Percentiles rank a stretch among this genome's conserved stretches.
Conservation (phyloP, 176 grass and related monocot species). For the Rhynchospora pubera region DNA sequence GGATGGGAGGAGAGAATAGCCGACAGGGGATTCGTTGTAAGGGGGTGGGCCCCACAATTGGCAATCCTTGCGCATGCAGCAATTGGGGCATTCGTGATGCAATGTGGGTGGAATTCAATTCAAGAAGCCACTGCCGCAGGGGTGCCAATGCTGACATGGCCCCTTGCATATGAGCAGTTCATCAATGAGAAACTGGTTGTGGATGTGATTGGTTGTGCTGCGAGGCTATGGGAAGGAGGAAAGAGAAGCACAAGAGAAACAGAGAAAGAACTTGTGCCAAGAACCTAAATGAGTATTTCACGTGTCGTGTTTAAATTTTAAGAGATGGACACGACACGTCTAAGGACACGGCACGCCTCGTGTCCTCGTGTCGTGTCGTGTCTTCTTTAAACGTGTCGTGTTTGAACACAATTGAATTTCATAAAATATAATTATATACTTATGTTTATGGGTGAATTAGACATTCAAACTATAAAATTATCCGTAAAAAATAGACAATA, state of each 20-base stretch:
- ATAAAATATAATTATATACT: too few species aligned
- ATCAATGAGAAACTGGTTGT: slow-evolving; percentile 54
- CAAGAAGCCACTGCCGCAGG: slow-evolving; percentile 48
- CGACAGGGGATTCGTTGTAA: slow-evolving; percentile 33
- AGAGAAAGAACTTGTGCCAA: neutral
- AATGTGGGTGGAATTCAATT: slow-evolving; percentile 67
- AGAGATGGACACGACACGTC: too few species aligned
- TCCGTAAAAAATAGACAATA: too few species aligned
- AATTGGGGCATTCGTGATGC: slow-evolving; percentile 49
- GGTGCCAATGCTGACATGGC: slow-evolving; percentile 70
- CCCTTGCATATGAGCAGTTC: slow-evolving; percentile 64
- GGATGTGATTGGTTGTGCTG: too few species aligned
- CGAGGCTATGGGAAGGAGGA: slow-evolving; percentile 45
- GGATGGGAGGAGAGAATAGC: slow-evolving; percentile 50
- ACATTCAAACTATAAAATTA: too few species aligned
- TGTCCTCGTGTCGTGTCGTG: too few species aligned
- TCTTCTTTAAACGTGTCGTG: too few species aligned
- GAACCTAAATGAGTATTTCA: too few species aligned
- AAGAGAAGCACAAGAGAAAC: neutral
- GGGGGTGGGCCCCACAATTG: slow-evolving; percentile 56
- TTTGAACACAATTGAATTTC: too few species aligned
- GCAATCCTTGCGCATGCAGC: slow-evolving; percentile 46
- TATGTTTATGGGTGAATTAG: too few species aligned
- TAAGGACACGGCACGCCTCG: too few species aligned
- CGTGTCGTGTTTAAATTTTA: too few species aligned